A percentile compares a stretch with the other conserved stretches of the same genome.
These are phyloP conservation scores for Fusarium sp. DNA, from an alignment of 2,329 filamentous ascomycete species.

Conservation along the genomic window DNA sequence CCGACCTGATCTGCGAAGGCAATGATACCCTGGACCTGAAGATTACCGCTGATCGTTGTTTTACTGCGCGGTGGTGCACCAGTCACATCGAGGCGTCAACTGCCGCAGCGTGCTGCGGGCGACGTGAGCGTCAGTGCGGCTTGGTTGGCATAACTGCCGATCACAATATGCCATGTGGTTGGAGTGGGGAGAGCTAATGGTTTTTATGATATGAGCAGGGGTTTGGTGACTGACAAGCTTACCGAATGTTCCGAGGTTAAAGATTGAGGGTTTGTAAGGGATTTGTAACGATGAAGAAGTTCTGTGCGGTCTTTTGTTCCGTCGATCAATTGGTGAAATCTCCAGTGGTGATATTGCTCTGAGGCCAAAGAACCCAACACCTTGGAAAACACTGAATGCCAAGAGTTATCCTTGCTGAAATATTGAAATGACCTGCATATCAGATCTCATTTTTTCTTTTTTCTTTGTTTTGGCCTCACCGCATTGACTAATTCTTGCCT, in stretches of 20 bases:
- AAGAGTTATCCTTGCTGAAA: background rate
- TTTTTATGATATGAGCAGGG: background rate
- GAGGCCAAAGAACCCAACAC: no score
- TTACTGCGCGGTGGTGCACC: background rate
- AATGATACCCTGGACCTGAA: background rate
- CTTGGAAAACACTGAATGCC: background rate
- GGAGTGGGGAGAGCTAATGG: background rate
- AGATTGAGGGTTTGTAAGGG: background rate
- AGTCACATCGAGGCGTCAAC: background rate
- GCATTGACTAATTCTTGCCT: background rate
- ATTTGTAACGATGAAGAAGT: background rate
- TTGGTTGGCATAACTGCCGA: background rate
- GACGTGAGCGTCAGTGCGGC: background rate
- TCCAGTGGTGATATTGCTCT: background rate
- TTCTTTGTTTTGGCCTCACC: background rate
- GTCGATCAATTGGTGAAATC: background rate
- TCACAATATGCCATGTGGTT: constrained; percentile 1
- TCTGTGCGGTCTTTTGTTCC: background rate
- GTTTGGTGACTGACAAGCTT: background rate
- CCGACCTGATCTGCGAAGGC: background rate
- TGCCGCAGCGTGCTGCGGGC: background rate
- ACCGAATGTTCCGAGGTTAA: background rate
- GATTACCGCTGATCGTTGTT: background rate
- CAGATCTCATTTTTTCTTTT: background rate
- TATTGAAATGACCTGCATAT: background rate